These are phyloP conservation scores for Alternaria ethzedia DNA, from an alignment of 2,329 filamentous ascomycete species.

Conservation along the genomic window DNA sequence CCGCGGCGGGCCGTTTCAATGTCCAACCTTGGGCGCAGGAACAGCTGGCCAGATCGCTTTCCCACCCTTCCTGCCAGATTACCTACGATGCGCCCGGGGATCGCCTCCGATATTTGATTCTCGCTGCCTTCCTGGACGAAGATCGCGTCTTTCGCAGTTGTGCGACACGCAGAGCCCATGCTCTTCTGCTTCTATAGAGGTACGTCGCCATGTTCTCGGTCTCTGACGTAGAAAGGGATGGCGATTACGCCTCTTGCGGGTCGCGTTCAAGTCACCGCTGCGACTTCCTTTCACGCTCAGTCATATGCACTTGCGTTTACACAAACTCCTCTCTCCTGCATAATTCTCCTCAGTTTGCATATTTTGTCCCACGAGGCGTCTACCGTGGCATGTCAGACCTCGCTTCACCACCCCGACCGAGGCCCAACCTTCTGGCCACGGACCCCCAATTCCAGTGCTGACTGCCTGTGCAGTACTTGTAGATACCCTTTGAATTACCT, in stretches of 20 bases:
- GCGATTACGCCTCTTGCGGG: slow-evolving; percentile 8
- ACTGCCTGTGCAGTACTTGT: slow-evolving; percentile 38
- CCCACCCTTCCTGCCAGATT: slow-evolving; percentile 13
- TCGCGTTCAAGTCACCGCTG: neutral
- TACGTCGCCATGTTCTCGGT: slow-evolving; percentile 24
- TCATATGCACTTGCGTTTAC: neutral
- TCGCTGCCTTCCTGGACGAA: slow-evolving; percentile 13
- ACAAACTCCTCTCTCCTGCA: neutral
- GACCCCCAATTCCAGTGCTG: slow-evolving; percentile 26
- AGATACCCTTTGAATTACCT: slow-evolving; percentile 41
- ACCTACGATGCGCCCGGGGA: slow-evolving; percentile 27
- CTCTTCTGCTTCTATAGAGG: slow-evolving; percentile 43
- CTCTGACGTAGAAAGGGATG: slow-evolving; percentile 35
- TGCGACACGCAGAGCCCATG: slow-evolving; percentile 15
- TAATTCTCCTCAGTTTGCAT: neutral
- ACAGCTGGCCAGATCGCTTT: slow-evolving; percentile 38
- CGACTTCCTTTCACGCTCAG: neutral
- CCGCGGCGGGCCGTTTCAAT: slow-evolving; percentile 13
- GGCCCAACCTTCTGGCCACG: slow-evolving; percentile 5
- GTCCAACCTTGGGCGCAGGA: slow-evolving; percentile 15
- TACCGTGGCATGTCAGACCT: neutral
- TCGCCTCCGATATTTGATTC: slow-evolving; percentile 32
- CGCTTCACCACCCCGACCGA: slow-evolving; percentile 16
- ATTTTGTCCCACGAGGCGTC: slow-evolving; percentile 4
- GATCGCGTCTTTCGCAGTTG: slow-evolving; percentile 5